Evolutionary conservation across 306 rosid genomes (phyloP).

Genomic region (Medicago lupulina): DNA sequence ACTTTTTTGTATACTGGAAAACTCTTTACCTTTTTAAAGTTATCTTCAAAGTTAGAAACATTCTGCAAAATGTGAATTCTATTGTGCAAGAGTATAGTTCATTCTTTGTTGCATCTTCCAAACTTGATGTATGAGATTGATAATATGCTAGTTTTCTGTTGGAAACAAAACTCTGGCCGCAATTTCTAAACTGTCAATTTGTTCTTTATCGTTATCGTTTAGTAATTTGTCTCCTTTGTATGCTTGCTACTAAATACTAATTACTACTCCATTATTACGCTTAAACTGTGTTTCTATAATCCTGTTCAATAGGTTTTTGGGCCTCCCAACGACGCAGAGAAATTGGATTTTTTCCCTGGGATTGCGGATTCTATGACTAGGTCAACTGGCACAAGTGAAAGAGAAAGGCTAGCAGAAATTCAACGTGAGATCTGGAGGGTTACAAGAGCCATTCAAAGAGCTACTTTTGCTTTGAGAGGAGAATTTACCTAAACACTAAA

Average conservation of each 20-base stretch:
- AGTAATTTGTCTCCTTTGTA: too few species aligned
- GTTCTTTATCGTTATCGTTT: not conserved
- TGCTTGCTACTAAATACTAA: too few species aligned
- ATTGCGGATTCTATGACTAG: slow-evolving; percentile 62
- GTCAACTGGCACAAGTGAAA: slow-evolving; percentile 45
- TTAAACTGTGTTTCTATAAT: slow-evolving; percentile 5
- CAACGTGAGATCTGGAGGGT: slow-evolving; percentile 94
- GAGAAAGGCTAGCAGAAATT: slow-evolving; percentile 53
- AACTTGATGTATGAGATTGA: not conserved
- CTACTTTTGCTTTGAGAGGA: slow-evolving; percentile 76
- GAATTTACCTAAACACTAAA: slow-evolving; percentile 56
- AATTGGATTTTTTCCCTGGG: too few species aligned
- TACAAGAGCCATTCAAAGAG: slow-evolving; percentile 80
- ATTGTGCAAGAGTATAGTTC: not conserved
- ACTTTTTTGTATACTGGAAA: not conserved
- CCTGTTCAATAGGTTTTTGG: slow-evolving; percentile 66
- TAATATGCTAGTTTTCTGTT: too few species aligned
- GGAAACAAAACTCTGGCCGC: too few species aligned
- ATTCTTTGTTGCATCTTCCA: not conserved
- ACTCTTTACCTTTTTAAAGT: slow-evolving; percentile 24
- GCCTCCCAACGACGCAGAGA: slow-evolving; percentile 63
- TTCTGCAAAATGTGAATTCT: not conserved
- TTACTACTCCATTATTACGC: not conserved
- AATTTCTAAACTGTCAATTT: not conserved
- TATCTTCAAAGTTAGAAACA: not conserved